Base-by-base conservation (phyloP, 2,329 filamentous ascomycete species). In the Sporothrix sp. region DNA sequence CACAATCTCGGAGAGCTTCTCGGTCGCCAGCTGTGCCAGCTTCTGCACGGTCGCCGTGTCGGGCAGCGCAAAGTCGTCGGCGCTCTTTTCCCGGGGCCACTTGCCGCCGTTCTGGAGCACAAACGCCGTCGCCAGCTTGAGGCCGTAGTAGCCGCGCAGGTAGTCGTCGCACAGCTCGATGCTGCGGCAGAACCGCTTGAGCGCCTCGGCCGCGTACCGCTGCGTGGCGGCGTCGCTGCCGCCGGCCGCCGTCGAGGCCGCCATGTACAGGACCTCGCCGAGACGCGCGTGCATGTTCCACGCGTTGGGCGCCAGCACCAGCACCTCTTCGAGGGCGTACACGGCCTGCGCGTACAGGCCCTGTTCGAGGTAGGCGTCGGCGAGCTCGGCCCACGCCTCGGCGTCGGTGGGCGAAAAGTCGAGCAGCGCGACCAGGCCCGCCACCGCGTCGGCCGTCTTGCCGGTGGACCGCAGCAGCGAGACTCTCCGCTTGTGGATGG, bases 221-320 rank as follows among this genome's bases (percentile, higher is more conserved):
- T 71, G 66, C 3, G 69, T 62, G 25, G 69, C 65, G 4, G 62
- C 65, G 7, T 71, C 68, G 13, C 58, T 58, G 25, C 65, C 58
- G 14, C 65, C 58, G 16, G 62, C 60, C 0, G 59, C 50, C 14
- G 70, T 67, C 39, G 70, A 73, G 25, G 76, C 74, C 30, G 82
- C 79, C 69, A 94, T 81, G 63, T 87, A 88, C 36, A 85, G 72
- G 28, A 95, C 69, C 66, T 97, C 93, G 14, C 89, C 93, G 23
- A 96, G 68, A 44, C 85, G 81, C 45, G 90, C 90, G 65, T 96
- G 89, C 57, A 95, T 87, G 71, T 95, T 97, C 90, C 93, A 98
- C 18, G 91, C 87, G 70, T 95, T 95, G 4, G 93, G 91, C 48
- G 81, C 79, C 52, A 95, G 74, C 47, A 97, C 72, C 39, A 98